Percentiles rank a stretch among this genome's conserved stretches.
phyloP scores from a whole-genome alignment of 2,329 filamentous ascomycete genomes.

The Aspergillus amoenus region DNA sequence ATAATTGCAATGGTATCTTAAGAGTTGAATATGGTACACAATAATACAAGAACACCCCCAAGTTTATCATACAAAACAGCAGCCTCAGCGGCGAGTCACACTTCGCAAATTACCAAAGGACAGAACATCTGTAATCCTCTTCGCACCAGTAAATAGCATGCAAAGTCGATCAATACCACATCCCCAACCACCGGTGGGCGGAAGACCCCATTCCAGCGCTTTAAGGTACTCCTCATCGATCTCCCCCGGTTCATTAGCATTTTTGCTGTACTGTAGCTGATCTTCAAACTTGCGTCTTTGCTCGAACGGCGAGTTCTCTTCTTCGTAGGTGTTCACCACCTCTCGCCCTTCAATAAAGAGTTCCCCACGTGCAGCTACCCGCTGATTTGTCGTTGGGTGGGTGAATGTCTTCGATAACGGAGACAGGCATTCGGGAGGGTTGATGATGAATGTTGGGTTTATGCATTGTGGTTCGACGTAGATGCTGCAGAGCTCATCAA shows the following conservation, averaged over 20 bases:
- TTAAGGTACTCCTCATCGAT: slow-evolving; percentile 80
- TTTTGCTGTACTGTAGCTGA: slow-evolving; percentile 51
- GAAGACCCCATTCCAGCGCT: slow-evolving; percentile 82
- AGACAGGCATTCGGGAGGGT: slow-evolving; percentile 88
- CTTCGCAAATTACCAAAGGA: slow-evolving; percentile 79
- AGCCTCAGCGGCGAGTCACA: slow-evolving; percentile 34
- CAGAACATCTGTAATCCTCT: slow-evolving; percentile 80
- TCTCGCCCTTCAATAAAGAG: slow-evolving; percentile 79
- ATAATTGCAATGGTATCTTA: not conserved
- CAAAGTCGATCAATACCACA: slow-evolving; percentile 87
- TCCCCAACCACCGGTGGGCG: slow-evolving; percentile 96
- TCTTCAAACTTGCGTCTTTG: slow-evolving; percentile 79
- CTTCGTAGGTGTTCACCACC: slow-evolving; percentile 95
- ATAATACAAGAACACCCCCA: slow-evolving; percentile 3
- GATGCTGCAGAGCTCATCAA: slow-evolving; percentile 74
- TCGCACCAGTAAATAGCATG: slow-evolving; percentile 81
- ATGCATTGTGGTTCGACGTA: slow-evolving; percentile 78
- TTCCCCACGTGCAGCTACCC: slow-evolving; percentile 78
- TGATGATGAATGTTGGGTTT: slow-evolving; percentile 77
- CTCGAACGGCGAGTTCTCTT: slow-evolving; percentile 89
- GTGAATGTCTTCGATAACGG: slow-evolving; percentile 85
- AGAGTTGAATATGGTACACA: not conserved
- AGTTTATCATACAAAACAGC: not conserved
- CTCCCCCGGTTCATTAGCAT: slow-evolving; percentile 49
- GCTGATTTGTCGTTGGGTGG: slow-evolving; percentile 67